These are phyloP conservation scores for Inonotus obliquus DNA, from an alignment of 1,284 basidiomycete species.

Conservation along the genomic window DNA sequence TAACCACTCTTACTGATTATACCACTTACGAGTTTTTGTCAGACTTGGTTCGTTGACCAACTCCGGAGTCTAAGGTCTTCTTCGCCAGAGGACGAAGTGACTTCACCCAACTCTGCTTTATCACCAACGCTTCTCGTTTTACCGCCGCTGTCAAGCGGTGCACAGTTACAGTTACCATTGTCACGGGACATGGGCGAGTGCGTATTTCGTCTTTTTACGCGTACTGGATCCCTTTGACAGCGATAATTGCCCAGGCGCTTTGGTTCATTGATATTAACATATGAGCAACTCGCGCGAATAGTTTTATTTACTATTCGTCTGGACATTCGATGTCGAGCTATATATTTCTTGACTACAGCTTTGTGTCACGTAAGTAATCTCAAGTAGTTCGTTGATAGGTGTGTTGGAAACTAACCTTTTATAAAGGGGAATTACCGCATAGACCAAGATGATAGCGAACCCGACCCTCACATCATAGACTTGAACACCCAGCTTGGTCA, in stretches of 20 bases:
- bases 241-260: constrained; percentile 60
- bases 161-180: constrained; percentile 66
- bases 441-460: constrained; percentile 81
- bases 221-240: constrained; percentile 3
- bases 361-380: constrained; percentile 57
- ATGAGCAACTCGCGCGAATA: constrained; percentile 81
- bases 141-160: constrained; percentile 33
- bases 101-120: constrained; percentile 48
- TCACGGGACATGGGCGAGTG: constrained; percentile 86
- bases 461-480: constrained; percentile 87
- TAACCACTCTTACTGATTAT: not conserved
- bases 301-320: constrained; percentile 87
- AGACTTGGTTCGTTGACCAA: constrained; percentile 81
- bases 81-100: constrained; percentile 48
- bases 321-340: constrained; percentile 82
- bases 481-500: constrained; percentile 80
- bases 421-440: constrained; percentile 77
- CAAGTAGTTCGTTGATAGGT: constrained; percentile 3
- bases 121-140: constrained; percentile 43
- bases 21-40: constrained; percentile 2
- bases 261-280: constrained; percentile 86
- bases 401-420: constrained; percentile 7
- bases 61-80: constrained; percentile 61
- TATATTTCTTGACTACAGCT: constrained; percentile 79
- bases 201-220: constrained; percentile 32